A percentile compares a stretch with the other conserved stretches of the same genome.
Evolutionary conservation across 1,284 basidiomycete species (phyloP).

Genomic region (Singerocomus inundabilis): DNA sequence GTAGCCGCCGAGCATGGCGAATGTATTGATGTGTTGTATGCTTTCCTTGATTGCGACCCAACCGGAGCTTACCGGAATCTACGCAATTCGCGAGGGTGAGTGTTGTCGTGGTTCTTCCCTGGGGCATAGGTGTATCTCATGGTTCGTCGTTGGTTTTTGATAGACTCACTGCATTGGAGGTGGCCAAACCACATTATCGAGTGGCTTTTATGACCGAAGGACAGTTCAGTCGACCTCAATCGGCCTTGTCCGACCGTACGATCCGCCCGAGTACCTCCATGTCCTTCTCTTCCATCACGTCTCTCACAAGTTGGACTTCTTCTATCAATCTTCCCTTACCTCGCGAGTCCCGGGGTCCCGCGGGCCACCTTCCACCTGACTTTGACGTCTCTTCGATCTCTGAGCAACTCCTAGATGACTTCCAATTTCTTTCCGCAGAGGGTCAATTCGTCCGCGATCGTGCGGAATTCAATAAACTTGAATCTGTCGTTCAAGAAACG

Average conservation of each 20-base stretch:
- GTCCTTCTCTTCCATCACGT: conserved; percentile 42
- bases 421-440: conserved; percentile 47
- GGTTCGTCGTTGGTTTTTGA: conserved; percentile 1
- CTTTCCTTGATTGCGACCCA: conserved; percentile 62
- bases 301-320: conserved; percentile 37
- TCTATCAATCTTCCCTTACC: conserved; percentile 19
- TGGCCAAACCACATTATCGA: conserved; percentile 62
- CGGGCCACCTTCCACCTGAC: conserved; percentile 30
- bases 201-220: conserved; percentile 52
- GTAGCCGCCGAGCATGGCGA: conserved; percentile 90
- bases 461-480: conserved; percentile 42
- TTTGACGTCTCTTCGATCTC: conserved; percentile 46
- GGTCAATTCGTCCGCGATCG: conserved; percentile 37
- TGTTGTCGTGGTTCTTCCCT: not conserved
- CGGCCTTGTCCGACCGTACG: conserved; percentile 55
- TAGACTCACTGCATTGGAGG: conserved; percentile 66
- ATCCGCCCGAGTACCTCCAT: conserved; percentile 47
- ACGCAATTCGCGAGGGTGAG: conserved; percentile 67
- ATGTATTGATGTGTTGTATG: conserved; percentile 56
- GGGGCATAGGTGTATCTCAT: not conserved
- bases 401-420: conserved; percentile 50
- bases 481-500: conserved; percentile 46
- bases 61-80: conserved; percentile 53
- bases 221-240: conserved; percentile 46
- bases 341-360: conserved; percentile 20